Conservation (phyloP, 148 eudicot species). For the Diospyros kaki region DNA sequence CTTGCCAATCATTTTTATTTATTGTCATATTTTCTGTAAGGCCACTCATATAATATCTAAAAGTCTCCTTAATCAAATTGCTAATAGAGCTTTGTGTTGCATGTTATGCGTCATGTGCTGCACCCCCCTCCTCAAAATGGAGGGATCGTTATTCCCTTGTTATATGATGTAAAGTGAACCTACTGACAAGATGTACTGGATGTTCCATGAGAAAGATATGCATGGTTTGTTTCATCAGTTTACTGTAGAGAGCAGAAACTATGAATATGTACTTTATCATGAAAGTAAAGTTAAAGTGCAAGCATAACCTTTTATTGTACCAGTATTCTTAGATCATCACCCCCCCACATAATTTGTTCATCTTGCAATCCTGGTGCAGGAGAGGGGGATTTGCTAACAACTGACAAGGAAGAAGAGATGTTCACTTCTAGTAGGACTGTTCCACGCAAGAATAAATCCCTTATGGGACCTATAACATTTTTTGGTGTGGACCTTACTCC, state of each 20-base stretch:
- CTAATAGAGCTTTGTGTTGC: slow-evolving; percentile 7
- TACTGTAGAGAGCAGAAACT: not conserved
- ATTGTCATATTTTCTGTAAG: not conserved
- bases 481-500: slow-evolving; percentile 93
- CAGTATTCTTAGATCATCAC: not conserved
- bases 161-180: not conserved
- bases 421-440: slow-evolving; percentile 35
- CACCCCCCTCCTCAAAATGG: too few relatives aligned
- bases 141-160: not conserved
- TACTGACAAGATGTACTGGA: not conserved
- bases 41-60: not conserved
- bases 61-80: not conserved
- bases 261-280: not conserved
- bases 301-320: not conserved
- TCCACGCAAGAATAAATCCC: slow-evolving; percentile 35
- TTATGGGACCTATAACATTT: slow-evolving; percentile 36
- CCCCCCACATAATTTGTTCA: not conserved
- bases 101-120: not conserved
- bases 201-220: not conserved
- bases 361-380: slow-evolving; percentile 36
- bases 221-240: not conserved
- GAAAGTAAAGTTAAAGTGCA: not conserved
- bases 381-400: slow-evolving; percentile 40
- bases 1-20: too few relatives aligned
- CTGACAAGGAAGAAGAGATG: slow-evolving; percentile 38